Evolutionary conservation across 2,329 filamentous ascomycete species (phyloP).

Genomic region (Paramyrothecium roridum): DNA sequence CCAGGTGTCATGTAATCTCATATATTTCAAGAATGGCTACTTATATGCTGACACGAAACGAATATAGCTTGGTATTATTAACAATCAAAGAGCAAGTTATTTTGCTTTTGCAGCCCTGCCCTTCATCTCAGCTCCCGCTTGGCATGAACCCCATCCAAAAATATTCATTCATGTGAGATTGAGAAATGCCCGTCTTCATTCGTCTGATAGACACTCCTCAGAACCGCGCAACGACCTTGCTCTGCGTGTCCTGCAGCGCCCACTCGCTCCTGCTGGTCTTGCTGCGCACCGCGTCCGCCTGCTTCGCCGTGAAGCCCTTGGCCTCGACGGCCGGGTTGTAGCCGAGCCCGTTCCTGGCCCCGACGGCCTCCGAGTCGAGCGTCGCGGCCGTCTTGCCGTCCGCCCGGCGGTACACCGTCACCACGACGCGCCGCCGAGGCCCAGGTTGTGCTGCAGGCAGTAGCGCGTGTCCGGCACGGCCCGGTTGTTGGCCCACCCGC

Average conservation of each 20-base stretch:
- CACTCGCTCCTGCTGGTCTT: constrained; percentile 63
- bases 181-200: too few relatives aligned
- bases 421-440: constrained; percentile 84
- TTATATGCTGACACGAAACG: too few relatives aligned
- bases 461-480: constrained; percentile 64
- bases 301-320: constrained; percentile 78
- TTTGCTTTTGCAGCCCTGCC: background rate
- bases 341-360: constrained; percentile 64
- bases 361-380: constrained; percentile 63
- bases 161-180: too few relatives aligned
- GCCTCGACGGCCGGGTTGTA: constrained; percentile 93
- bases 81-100: background rate
- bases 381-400: constrained; percentile 66
- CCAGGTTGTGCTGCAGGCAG: constrained; percentile 89
- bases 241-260: constrained; percentile 66
- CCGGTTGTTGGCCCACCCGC: constrained; percentile 94
- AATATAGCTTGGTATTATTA: too few relatives aligned
- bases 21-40: too few relatives aligned
- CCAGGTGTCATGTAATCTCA: too few relatives aligned
- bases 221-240: constrained; percentile 37
- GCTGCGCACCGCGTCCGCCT: constrained; percentile 70
- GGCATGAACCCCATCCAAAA: too few relatives aligned
- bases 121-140: background rate
- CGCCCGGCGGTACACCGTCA: constrained; percentile 82
- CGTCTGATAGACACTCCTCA: constrained; percentile 14